These are phyloP conservation scores for Platanthera zijinensis DNA, from an alignment of 106 monocot species.

Conservation along the genomic window DNA sequence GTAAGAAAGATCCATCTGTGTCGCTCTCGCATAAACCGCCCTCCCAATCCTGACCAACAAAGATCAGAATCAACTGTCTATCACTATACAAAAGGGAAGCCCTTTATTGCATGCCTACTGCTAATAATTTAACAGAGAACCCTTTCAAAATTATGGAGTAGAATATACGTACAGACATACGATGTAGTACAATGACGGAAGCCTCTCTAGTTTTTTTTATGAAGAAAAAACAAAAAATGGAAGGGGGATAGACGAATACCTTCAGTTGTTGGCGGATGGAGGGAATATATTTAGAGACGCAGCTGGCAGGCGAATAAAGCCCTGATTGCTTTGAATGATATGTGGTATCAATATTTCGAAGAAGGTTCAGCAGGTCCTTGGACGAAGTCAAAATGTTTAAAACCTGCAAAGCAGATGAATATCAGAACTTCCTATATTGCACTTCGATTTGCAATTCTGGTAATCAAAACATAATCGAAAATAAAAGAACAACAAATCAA, in stretches of 20 bases:
- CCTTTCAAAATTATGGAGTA: neutral
- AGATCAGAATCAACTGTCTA: neutral
- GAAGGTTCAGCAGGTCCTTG: constrained; percentile 47
- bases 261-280: constrained; percentile 62
- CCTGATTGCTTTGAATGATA: constrained; percentile 48
- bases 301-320: constrained; percentile 24
- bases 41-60: constrained; percentile 78
- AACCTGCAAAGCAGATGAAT: constrained; percentile 25
- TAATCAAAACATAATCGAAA: neutral
- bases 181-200: too few relatives aligned
- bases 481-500: neutral
- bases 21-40: constrained; percentile 72
- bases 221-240: neutral
- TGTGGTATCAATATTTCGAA: constrained; percentile 49
- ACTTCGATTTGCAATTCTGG: neutral
- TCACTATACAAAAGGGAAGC: too few relatives aligned
- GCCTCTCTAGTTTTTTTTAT: too few relatives aligned
- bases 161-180: too few relatives aligned
- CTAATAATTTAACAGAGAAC: neutral
- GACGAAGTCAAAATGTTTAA: constrained; percentile 53
- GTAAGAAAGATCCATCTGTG: constrained; percentile 59
- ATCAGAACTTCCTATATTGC: neutral
- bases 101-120: too few relatives aligned
- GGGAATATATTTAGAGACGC: constrained; percentile 43
- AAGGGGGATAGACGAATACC: constrained; percentile 25